phyloP scores from a whole-genome alignment of 495 filamentous ascomycete genomes.

The Tetracladium marchalianum region DNA sequence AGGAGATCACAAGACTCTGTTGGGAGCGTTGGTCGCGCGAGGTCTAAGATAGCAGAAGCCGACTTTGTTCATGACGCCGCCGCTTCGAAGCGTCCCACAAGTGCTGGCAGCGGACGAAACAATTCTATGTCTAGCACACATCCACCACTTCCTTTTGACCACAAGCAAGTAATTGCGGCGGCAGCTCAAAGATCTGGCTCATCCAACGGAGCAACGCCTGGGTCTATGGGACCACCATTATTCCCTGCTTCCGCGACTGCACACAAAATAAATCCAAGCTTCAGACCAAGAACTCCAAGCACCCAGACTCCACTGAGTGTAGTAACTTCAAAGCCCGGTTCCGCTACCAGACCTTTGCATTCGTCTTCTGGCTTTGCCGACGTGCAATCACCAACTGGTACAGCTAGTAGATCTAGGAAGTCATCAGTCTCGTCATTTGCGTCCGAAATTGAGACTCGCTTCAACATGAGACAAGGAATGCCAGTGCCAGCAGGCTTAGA shows the following conservation, averaged over 20 bases:
- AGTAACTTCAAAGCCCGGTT: slow-evolving; percentile 24
- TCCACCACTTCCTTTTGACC: slow-evolving; percentile 74
- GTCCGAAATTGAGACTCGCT: slow-evolving; percentile 84
- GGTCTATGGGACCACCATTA: slow-evolving; percentile 75
- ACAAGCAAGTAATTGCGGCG: slow-evolving; percentile 74
- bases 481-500: slow-evolving; percentile 50
- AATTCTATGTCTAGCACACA: slow-evolving; percentile 26
- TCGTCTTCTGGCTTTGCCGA: slow-evolving; percentile 27
- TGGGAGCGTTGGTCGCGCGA: slow-evolving; percentile 23
- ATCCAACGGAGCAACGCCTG: slow-evolving; percentile 21
- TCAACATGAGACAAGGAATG: slow-evolving; percentile 59
- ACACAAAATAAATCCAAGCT: slow-evolving; percentile 23
- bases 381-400: slow-evolving; percentile 28
- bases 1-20: slow-evolving; percentile 28
- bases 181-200: slow-evolving; percentile 47
- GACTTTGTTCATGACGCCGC: slow-evolving; percentile 13
- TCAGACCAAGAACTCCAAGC: slow-evolving; percentile 65
- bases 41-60: slow-evolving; percentile 11
- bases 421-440: slow-evolving; percentile 93
- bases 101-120: slow-evolving; percentile 11
- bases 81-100: slow-evolving; percentile 13
- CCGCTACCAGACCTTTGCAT: slow-evolving; percentile 38
- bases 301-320: slow-evolving; percentile 26
- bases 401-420: slow-evolving; percentile 25
- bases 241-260: slow-evolving; percentile 73